Evolutionary conservation across 176 grass and related monocot species (phyloP).

Genomic region (Panicum miliaceum): DNA sequence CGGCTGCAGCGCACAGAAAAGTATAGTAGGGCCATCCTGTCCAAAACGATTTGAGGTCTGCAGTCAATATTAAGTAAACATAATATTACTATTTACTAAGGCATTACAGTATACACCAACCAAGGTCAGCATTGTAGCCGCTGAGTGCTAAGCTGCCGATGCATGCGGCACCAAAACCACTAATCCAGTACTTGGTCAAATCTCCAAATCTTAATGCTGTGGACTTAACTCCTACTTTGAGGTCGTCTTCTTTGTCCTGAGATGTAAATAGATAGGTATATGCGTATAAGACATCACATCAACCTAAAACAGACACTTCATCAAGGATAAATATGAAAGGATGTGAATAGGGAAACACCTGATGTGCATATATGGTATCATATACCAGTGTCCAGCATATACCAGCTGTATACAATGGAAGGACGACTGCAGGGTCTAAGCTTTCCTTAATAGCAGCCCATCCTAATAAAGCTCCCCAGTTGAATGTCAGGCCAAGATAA

Average conservation of each 20-base stretch:
- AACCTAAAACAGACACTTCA: background rate
- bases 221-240: conserved; percentile 87
- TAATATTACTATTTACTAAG: background rate
- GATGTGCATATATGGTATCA: conserved; percentile 96
- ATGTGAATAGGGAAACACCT: conserved; percentile 48
- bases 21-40: conserved; percentile 88
- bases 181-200: conserved; percentile 78
- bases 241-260: conserved; percentile 93
- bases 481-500: conserved; percentile 86
- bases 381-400: conserved; percentile 96
- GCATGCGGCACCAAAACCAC: conserved; percentile 68
- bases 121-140: conserved; percentile 84
- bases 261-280: background rate
- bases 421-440: conserved; percentile 64
- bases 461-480: conserved; percentile 95
- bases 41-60: conserved; percentile 29
- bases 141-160: conserved; percentile 64
- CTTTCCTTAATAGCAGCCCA: conserved; percentile 83
- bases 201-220: conserved; percentile 85
- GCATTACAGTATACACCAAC: conserved; percentile 32
- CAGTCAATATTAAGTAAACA: conserved; percentile 33
- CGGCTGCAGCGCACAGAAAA: conserved; percentile 61
- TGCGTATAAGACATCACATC: background rate
- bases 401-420: conserved; percentile 80
- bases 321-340: conserved; percentile 17